Percentiles rank a stretch among this genome's conserved stretches.
Conservation (phyloP, 805 yeast genomes). For the Ogataea saltuana region DNA sequence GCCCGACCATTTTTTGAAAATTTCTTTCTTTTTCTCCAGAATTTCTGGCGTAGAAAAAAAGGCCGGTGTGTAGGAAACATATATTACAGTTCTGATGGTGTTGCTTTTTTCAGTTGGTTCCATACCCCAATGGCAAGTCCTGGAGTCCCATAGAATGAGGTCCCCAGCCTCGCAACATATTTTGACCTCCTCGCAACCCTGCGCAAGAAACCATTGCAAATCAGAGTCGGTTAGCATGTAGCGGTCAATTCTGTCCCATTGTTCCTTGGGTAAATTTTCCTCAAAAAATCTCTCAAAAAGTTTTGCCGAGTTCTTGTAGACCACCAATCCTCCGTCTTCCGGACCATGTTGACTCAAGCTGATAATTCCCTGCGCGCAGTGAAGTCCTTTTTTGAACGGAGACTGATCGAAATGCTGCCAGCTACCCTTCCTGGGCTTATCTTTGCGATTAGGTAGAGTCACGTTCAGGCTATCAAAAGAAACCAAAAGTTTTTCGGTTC, state of each 20-base stretch:
- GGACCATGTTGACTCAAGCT: slow-evolving; percentile 24
- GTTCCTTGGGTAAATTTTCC: slow-evolving; percentile 17
- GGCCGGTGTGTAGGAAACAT: slow-evolving; percentile 35
- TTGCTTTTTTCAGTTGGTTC: slow-evolving; percentile 29
- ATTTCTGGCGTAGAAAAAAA: slow-evolving; percentile 35
- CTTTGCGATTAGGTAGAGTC: slow-evolving; percentile 29
- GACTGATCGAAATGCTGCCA: slow-evolving; percentile 41
- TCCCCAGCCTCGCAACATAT: slow-evolving; percentile 38
- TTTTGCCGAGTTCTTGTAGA: slow-evolving; percentile 29
- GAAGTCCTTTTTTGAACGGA: slow-evolving; percentile 33
- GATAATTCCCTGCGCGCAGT: slow-evolving; percentile 39
- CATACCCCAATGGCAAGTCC: slow-evolving; percentile 35
- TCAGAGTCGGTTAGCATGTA: slow-evolving; percentile 24
- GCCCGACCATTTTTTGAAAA: slow-evolving; percentile 29
- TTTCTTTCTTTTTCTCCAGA: slow-evolving; percentile 22
- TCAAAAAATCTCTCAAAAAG: slow-evolving; percentile 30
- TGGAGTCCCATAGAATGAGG: slow-evolving; percentile 38
- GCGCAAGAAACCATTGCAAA: slow-evolving; percentile 30
- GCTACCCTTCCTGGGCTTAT: slow-evolving; percentile 14
- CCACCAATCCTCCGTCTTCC: slow-evolving; percentile 37
- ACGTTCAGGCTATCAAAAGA: slow-evolving; percentile 37
- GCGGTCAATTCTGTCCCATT: slow-evolving; percentile 29
- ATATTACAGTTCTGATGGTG: slow-evolving; percentile 33
- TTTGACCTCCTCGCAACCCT: slow-evolving; percentile 33
- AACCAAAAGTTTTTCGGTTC: slow-evolving; percentile 36